These are phyloP conservation scores for Aspergillus fructus DNA, from an alignment of 2,329 filamentous ascomycete genomes.

Conservation along the genomic window DNA sequence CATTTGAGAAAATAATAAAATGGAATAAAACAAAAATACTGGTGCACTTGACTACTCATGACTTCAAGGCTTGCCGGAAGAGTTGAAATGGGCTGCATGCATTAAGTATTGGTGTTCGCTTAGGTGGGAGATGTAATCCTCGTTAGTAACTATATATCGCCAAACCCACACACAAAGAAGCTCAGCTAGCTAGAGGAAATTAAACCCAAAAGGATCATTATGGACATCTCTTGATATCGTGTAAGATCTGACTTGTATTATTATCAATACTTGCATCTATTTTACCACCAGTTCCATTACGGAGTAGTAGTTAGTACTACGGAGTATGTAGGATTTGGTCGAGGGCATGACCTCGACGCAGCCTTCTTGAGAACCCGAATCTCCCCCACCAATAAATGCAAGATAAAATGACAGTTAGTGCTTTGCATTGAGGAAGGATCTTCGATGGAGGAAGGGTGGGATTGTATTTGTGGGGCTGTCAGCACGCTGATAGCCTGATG, in stretches of 20 bases:
- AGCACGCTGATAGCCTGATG: not conserved
- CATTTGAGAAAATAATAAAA: no score
- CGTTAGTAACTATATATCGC: no score
- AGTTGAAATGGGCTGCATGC: no score
- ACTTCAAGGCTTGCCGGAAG: no score
- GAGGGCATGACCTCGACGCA: not conserved
- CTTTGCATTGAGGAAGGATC: not conserved
- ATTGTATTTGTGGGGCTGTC: not conserved
- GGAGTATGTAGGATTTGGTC: not conserved
- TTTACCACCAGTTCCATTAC: not conserved
- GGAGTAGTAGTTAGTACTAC: no score
- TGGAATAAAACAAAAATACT: no score
- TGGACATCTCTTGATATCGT: not conserved
- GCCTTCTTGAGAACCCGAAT: not conserved
- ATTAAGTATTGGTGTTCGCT: no score
- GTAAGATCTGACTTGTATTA: not conserved
- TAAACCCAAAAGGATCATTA: not conserved
- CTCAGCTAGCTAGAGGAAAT: no score
- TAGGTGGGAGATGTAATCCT: no score
- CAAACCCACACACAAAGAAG: no score
- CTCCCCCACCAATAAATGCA: conserved; percentile 6
- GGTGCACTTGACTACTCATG: no score
- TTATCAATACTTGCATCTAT: not conserved
- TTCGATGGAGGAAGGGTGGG: not conserved
- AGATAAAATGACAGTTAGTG: conserved; percentile 1